Evolutionary conservation across 371 early-diverging fungal genomes (phyloP), one percentile per base, ranked within the genome.

Genomic region (Lichtheimia hyalospora): DNA sequence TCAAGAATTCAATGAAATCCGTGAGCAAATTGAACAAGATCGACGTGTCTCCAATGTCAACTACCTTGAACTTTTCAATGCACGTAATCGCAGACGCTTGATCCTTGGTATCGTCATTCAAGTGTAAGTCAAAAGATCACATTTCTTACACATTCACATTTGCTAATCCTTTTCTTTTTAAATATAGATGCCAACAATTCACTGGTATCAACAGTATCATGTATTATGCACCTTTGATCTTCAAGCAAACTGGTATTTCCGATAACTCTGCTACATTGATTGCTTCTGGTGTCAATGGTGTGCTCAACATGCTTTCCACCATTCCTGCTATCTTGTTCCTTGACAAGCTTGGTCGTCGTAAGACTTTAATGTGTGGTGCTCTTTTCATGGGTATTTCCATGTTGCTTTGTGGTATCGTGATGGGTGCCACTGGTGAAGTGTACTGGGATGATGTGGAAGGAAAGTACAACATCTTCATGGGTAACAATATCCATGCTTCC

Each of bases 1-100:
- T 14, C 80, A 83, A n/a, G 96, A 96, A 75, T 89, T 79, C 70
- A 75, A 86, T 48, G 88, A 89, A 34, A 92, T 95, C 69, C 68
- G 87, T 63, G 85, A 87, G 24, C 76, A 80, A 49, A 73, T 92
- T 39, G 83, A 77, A 49, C 67, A 83, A 25, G 96, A 96, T 70
- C 79, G 84, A 27, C 75, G 75, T 13, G 74, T 88, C 20, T 86
- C 88, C 16, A 74, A 79, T 16, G 84, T 84, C 57, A 79, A 79
- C 54, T 95, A 92, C 74, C 0, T 55, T 4, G 94, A 95, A 64
- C 83, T 96, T 46, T 71, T 91, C 66, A 71, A 73, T 59, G 88
- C 85, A 5, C 78, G 84, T 61, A 56, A 79, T 48, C 83, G 81
- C 8, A 68, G 74, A 43, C 84, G 92, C 51, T 70, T 88, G 24